These are phyloP conservation scores for Verruconis gallopava DNA, from an alignment of 2,329 filamentous ascomycete genomes.

Conservation along the genomic window DNA sequence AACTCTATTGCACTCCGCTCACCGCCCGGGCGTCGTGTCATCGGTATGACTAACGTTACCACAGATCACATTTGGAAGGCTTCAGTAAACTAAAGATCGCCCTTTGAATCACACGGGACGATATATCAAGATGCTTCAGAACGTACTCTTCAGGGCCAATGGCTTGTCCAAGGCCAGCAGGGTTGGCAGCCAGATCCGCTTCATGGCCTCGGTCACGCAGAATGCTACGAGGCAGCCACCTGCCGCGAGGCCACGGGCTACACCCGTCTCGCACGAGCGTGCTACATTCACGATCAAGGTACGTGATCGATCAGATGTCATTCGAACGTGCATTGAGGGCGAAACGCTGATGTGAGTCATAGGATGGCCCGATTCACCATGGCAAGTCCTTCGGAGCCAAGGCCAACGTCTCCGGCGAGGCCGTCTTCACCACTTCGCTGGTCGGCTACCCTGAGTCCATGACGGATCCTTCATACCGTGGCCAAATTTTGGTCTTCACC, in stretches of 20 bases:
- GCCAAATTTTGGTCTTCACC: conserved; percentile 97
- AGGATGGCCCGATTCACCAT: conserved; percentile 91
- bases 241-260: conserved; percentile 38
- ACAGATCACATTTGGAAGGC: conserved; percentile 56
- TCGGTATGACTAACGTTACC: conserved; percentile 16
- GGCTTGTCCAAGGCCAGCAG: conserved; percentile 26
- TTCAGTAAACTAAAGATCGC: conserved; percentile 41
- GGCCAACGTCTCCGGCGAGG: conserved; percentile 92
- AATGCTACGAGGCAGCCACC: conserved; percentile 60
- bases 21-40: conserved; percentile 10
- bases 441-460: conserved; percentile 93
- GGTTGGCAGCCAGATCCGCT: conserved; percentile 37
- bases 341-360: conserved; percentile 13
- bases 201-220: conserved; percentile 53
- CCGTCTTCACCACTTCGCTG: conserved; percentile 94
- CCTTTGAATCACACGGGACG: conserved; percentile 14
- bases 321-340: too few relatives aligned
- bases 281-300: conserved; percentile 93
- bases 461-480: conserved; percentile 56
- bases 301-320: too few relatives aligned
- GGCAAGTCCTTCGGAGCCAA: conserved; percentile 95
- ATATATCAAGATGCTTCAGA: conserved; percentile 39
- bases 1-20: conserved; percentile 12
- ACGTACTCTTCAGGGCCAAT: conserved; percentile 40
- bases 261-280: conserved; percentile 57